phyloP scores from a whole-genome alignment of 1,284 basidiomycete genomes.

The Ceratobasidium sp. region DNA sequence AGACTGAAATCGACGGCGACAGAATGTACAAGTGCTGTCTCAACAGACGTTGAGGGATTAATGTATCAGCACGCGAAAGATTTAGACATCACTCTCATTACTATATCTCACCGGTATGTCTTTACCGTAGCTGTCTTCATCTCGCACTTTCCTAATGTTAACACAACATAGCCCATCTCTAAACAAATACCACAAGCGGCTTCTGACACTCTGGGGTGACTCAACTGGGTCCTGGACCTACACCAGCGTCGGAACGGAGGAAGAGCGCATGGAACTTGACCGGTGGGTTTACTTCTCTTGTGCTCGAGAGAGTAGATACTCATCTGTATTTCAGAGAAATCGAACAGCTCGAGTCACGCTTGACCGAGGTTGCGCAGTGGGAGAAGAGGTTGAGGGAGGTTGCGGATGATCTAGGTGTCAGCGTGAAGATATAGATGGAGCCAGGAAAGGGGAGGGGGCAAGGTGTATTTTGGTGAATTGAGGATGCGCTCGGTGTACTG shows the following conservation, averaged over 20 bases:
- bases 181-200: conserved; percentile 85
- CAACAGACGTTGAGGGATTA: conserved; percentile 93
- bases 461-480: not conserved
- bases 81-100: conserved; percentile 93
- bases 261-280: conserved; percentile 79
- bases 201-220: conserved; percentile 80
- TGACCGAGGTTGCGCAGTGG: conserved; percentile 78
- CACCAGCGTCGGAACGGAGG: conserved; percentile 75
- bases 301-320: not conserved
- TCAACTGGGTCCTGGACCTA: conserved; percentile 78
- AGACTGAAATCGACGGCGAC: conserved; percentile 49
- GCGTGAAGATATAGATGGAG: conserved; percentile 46
- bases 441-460: too few relatives aligned
- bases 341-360: conserved; percentile 70
- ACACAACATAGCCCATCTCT: conserved; percentile 73
- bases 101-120: conserved; percentile 82
- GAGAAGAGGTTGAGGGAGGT: conserved; percentile 72
- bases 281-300: conserved; percentile 55
- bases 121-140: not conserved
- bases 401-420: conserved; percentile 58
- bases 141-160: not conserved
- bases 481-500: not conserved
- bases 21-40: conserved; percentile 98
- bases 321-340: conserved; percentile 67
- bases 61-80: conserved; percentile 97